phyloP scores from a whole-genome alignment of 2,329 filamentous ascomycete species.

The Arachnomyces sp. region DNA sequence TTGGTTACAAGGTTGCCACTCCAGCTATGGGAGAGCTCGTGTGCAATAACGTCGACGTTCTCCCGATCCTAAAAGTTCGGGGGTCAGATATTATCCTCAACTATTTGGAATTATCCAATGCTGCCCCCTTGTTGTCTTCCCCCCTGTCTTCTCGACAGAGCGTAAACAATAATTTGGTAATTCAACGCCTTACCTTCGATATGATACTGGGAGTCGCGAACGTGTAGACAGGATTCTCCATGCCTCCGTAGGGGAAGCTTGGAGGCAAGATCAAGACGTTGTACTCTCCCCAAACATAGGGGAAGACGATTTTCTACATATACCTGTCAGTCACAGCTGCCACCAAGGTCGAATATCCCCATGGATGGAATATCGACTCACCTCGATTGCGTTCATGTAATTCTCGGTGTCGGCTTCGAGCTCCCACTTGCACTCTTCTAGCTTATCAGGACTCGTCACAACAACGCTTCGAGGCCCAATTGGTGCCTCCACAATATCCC shows the following conservation, averaged over 20 bases:
- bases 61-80: slow-evolving; percentile 52
- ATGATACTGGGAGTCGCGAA: slow-evolving; percentile 94
- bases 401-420: slow-evolving; percentile 84
- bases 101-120: neutral
- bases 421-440: slow-evolving; percentile 80
- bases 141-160: neutral
- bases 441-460: slow-evolving; percentile 78
- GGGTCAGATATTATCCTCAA: neutral
- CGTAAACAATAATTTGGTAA: neutral
- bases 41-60: slow-evolving; percentile 93
- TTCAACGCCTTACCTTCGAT: slow-evolving; percentile 51
- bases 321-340: slow-evolving; percentile 6
- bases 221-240: slow-evolving; percentile 86
- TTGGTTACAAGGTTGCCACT: slow-evolving; percentile 65
- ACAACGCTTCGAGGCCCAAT: slow-evolving; percentile 82
- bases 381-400: slow-evolving; percentile 78
- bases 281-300: slow-evolving; percentile 91
- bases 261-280: slow-evolving; percentile 86
- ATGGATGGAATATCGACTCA: slow-evolving; percentile 34
- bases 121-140: neutral
- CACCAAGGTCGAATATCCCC: slow-evolving; percentile 7
- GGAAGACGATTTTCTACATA: slow-evolving; percentile 57
- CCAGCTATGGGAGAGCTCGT: slow-evolving; percentile 71
- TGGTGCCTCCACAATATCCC: slow-evolving; percentile 75
- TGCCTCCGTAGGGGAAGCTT: slow-evolving; percentile 78